Evolutionary conservation across 495 filamentous ascomycete species (phyloP).

Genomic region (Umbilicaria muhlenbergii): DNA sequence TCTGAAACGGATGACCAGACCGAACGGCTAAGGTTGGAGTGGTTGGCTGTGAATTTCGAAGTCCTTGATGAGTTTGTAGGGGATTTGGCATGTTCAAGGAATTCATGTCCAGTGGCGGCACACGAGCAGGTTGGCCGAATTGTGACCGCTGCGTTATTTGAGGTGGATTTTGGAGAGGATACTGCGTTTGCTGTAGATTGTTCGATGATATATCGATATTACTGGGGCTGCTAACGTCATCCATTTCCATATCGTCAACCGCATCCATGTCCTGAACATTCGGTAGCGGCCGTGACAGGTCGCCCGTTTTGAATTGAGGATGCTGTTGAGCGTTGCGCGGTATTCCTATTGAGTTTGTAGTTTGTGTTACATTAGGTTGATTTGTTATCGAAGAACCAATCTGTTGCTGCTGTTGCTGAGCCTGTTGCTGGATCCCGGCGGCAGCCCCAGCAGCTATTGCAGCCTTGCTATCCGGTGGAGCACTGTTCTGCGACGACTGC

Average conservation of each 20-base stretch:
- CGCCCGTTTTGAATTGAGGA: constrained; percentile 12
- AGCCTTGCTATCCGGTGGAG: constrained; percentile 33
- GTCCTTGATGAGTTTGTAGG: constrained; percentile 54
- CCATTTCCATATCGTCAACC: constrained; percentile 94
- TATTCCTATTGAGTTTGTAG: neutral
- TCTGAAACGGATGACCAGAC: constrained; percentile 50
- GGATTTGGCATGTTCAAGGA: constrained; percentile 36
- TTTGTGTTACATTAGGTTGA: constrained; percentile 16
- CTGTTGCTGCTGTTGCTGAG: constrained; percentile 30
- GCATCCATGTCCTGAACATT: constrained; percentile 61
- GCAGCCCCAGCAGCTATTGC: constrained; percentile 36
- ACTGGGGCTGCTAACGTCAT: constrained; percentile 55
- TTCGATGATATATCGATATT: constrained; percentile 19
- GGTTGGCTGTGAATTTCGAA: constrained; percentile 70
- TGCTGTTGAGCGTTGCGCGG: neutral
- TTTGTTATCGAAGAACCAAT: constrained; percentile 24
- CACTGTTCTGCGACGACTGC: constrained; percentile 30
- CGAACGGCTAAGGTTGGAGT: constrained; percentile 65
- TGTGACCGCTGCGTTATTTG: constrained; percentile 25
- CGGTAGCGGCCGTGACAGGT: constrained; percentile 17
- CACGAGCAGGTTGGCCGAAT: constrained; percentile 56
- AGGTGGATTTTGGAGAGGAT: constrained; percentile 27
- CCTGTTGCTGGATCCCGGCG: constrained; percentile 38
- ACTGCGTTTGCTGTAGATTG: constrained; percentile 24
- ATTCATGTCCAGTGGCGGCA: constrained; percentile 51